Base-by-base conservation (phyloP, 768 basidiomycete genomes). In the Omphalotus guepiniiformis region DNA sequence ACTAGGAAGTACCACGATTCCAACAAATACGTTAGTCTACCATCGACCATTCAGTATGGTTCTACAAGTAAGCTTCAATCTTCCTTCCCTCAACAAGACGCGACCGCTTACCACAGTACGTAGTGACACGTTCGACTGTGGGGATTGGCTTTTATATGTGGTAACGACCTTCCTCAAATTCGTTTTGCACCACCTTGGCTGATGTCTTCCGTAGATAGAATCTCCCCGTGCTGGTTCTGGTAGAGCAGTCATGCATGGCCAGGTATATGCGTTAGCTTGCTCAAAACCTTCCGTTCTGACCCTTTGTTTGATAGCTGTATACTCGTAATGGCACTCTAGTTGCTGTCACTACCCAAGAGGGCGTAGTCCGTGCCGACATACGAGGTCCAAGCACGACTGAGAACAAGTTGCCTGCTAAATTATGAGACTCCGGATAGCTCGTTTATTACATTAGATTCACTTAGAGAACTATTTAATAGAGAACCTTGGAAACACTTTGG, bases 301-400 rank as follows among this genome's bases (percentile, higher is more conserved):
- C n/a, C 3, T 27, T 22, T 38, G 9, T 15, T 34, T 30, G n/a
- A n/a, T n/a, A 90, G 85, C 65, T 91, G 58, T 91, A 85, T 60
- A 80, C 80, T n/a, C 78, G 72, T 22, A 61, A 64, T 21, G 88
- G 88, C 6, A 74, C 59, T 5, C 66, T 91, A 11, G 73, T 90
- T 21, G 89, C 88, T n/a, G 78, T 87, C 11, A 82, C 78, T 23
- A 79, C 84, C 21, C 89, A 92, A 60, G 89, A 91, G 68, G 89
- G 88, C 5, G 83, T 88, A 6, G 71, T 88, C 34, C 76, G 87
- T 34, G 81, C 80, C 25, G 68, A 76, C 54, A 66, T 73, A 53
- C 71, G 74, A 51, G 73, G 68, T 11, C 74, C 74, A 3, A 47
- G 36, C 23, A 39, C 46, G 12, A 56, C 56, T 12, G 60, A 55